phyloP scores from a whole-genome alignment of 2,329 filamentous ascomycete genomes.

The Colletotrichum musae region DNA sequence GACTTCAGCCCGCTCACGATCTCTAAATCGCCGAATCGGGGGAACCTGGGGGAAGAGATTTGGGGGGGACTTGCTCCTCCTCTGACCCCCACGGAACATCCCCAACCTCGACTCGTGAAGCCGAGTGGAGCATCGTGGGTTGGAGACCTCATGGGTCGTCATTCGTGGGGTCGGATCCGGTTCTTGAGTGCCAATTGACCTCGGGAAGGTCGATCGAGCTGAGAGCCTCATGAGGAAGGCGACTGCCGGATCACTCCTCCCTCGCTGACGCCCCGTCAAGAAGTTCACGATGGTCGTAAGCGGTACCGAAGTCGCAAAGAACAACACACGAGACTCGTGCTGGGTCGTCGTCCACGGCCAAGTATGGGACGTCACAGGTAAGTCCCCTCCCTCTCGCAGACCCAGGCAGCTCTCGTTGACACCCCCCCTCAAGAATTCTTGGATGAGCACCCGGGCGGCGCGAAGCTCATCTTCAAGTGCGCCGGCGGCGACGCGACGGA shows the following conservation, averaged over 20 bases:
- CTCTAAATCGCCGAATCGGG: background rate
- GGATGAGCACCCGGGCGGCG: conserved; percentile 51
- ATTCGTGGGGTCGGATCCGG: background rate
- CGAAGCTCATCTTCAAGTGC: conserved; percentile 49
- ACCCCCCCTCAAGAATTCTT: conserved; percentile 47
- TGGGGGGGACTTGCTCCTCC: background rate
- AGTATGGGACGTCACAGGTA: conserved; percentile 44
- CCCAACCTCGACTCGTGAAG: background rate
- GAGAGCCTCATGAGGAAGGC: background rate
- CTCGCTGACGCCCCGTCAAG: background rate
- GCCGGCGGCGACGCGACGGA: conserved; percentile 53
- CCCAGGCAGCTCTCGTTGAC: background rate
- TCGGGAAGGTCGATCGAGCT: background rate
- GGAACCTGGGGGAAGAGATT: background rate
- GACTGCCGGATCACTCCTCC: background rate
- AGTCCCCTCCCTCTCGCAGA: background rate
- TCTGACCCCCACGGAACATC: conserved; percentile 16
- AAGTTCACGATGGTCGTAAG: conserved; percentile 28
- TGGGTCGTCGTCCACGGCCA: conserved; percentile 44
- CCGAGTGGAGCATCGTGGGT: conserved; percentile 2
- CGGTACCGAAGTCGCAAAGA: conserved; percentile 41
- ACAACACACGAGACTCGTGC: conserved; percentile 41
- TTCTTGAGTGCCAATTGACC: background rate
- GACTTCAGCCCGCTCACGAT: conserved; percentile 8
- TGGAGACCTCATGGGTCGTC: background rate